A percentile compares a stretch with the other conserved stretches of the same genome.
phyloP scores from a whole-genome alignment of 2,329 filamentous ascomycete genomes.

The Penicillium sumatraense region DNA sequence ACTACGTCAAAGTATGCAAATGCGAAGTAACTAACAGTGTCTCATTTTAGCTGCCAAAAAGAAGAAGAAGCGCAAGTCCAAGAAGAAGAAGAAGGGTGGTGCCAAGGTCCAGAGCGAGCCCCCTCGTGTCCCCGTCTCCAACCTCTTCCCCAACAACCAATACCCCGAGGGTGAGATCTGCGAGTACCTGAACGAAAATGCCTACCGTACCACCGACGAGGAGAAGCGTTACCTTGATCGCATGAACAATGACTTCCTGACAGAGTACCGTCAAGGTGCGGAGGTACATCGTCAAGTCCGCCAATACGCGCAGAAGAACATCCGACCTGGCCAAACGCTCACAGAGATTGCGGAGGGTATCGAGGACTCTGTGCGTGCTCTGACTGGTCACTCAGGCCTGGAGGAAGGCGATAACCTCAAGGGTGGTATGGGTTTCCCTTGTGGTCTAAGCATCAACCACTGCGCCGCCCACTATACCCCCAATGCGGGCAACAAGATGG shows the following conservation, averaged over 20 bases:
- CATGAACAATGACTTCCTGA: conserved; percentile 77
- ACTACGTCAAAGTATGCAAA: background rate
- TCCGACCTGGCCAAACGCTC: conserved; percentile 79
- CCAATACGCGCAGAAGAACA: conserved; percentile 78
- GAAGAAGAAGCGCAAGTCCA: conserved; percentile 83
- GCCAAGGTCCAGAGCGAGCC: conserved; percentile 76
- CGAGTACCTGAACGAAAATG: conserved; percentile 77
- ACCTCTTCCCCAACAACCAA: conserved; percentile 71
- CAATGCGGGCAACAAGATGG: conserved; percentile 81
- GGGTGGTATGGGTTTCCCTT: conserved; percentile 86
- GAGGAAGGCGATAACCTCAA: conserved; percentile 77
- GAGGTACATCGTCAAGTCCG: conserved; percentile 88
- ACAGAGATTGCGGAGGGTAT: conserved; percentile 87
- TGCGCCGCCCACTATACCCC: conserved; percentile 86
- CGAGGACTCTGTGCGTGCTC: conserved; percentile 76
- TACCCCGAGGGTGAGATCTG: conserved; percentile 80
- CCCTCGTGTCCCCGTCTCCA: conserved; percentile 73
- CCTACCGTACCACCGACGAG: conserved; percentile 78
- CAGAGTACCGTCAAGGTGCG: conserved; percentile 82
- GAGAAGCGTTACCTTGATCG: conserved; percentile 84
- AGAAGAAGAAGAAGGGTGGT: conserved; percentile 67
- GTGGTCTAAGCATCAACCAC: conserved; percentile 81
- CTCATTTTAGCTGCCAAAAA: conserved; percentile 61
- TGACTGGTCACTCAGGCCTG: conserved; percentile 77
- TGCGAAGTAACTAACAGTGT: conserved; percentile 8